Conservation (phyloP, 2,329 filamentous ascomycete genomes). For the Ceratocystis diversiconidia region DNA sequence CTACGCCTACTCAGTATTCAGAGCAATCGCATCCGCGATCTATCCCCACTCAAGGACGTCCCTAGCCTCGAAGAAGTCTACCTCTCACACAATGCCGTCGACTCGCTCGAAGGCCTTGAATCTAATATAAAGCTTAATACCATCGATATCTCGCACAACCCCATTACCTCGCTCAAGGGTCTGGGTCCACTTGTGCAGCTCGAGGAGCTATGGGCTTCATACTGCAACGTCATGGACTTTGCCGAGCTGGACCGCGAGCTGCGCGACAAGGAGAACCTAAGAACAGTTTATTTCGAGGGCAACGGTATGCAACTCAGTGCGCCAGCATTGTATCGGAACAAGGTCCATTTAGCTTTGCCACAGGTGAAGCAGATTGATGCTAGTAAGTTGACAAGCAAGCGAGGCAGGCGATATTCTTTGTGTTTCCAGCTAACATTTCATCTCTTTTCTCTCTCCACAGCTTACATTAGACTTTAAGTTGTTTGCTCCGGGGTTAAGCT, state of each 20-base stretch:
- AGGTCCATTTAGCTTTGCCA: conserved; percentile 74
- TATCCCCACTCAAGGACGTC: conserved; percentile 61
- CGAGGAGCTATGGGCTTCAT: conserved; percentile 89
- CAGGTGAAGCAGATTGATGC: conserved; percentile 91
- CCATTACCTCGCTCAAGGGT: conserved; percentile 59
- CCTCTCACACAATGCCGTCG: conserved; percentile 86
- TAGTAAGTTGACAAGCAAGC: conserved; percentile 48
- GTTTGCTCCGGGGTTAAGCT: neutral
- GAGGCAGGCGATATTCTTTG: neutral
- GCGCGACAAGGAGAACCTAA: conserved; percentile 61
- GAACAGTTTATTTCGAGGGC: conserved; percentile 92
- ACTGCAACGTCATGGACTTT: conserved; percentile 70
- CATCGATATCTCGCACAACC: conserved; percentile 82
- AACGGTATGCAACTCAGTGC: conserved; percentile 71
- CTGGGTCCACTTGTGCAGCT: conserved; percentile 54
- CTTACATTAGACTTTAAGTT: neutral
- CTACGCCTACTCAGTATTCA: conserved; percentile 86
- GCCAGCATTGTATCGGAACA: conserved; percentile 85
- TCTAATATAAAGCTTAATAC: conserved; percentile 53
- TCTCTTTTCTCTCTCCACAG: neutral
- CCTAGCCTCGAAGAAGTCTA: conserved; percentile 81
- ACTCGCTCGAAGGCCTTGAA: conserved; percentile 58
- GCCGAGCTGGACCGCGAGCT: conserved; percentile 67
- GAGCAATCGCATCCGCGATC: conserved; percentile 74
- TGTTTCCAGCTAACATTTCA: neutral